phyloP scores from a whole-genome alignment of 495 filamentous ascomycete species.

The Penicillium soppii region DNA sequence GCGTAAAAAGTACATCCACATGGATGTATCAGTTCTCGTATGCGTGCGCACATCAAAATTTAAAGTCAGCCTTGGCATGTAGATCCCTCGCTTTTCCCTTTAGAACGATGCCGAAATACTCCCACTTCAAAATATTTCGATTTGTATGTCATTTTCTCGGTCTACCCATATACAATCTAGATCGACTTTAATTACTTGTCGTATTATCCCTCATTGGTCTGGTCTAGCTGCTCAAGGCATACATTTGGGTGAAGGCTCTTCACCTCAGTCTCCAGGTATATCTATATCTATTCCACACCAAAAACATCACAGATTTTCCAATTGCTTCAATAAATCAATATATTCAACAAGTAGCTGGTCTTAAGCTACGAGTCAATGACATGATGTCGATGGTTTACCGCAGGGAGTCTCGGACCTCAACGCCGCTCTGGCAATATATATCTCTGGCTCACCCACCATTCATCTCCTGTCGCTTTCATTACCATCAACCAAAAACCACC shows the following conservation, averaged over 20 bases:
- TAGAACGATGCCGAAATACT: background rate
- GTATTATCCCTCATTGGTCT: too few species aligned
- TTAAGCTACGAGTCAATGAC: too few species aligned
- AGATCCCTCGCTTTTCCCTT: background rate
- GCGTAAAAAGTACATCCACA: too few species aligned
- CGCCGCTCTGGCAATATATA: constrained; percentile 6
- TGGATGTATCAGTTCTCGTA: too few species aligned
- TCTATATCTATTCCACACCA: too few species aligned
- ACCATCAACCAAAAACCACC: background rate
- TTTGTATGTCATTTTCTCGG: background rate
- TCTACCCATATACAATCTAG: too few species aligned
- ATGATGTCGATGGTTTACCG: background rate
- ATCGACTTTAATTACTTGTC: too few species aligned
- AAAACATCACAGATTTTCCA: too few species aligned
- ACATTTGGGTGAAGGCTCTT: too few species aligned
- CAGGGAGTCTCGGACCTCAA: background rate
- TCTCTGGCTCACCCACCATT: background rate
- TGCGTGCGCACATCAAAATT: too few species aligned
- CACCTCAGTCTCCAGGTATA: too few species aligned
- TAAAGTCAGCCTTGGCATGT: constrained; percentile 3
- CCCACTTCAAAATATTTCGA: background rate
- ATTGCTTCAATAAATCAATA: background rate
- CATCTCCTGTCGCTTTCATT: background rate
- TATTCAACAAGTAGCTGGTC: background rate
- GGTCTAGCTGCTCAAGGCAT: too few species aligned